phyloP scores from a whole-genome alignment of 192 early-diverging fungal genomes.

The Umbelopsis ramanniana region DNA sequence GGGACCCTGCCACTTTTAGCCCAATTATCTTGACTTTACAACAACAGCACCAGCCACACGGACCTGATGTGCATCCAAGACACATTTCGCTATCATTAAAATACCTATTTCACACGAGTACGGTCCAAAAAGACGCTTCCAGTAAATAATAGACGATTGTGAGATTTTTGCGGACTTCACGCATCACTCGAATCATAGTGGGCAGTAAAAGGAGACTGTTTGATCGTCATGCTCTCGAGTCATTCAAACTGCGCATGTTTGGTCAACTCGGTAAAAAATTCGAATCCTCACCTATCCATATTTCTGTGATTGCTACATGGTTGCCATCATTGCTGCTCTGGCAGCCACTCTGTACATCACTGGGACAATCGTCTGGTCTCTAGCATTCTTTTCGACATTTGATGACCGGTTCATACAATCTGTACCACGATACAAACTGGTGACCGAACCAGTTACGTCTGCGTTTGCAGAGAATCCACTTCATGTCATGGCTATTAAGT shows the following conservation, averaged over 20 bases:
- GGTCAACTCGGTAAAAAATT: background rate
- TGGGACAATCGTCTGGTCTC: background rate
- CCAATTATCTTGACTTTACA: too few relatives aligned
- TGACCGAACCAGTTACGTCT: constrained; percentile 7
- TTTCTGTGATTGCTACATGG: background rate
- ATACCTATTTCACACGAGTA: too few relatives aligned
- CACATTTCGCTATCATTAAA: too few relatives aligned
- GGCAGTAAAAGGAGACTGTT: background rate
- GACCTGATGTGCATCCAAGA: too few relatives aligned
- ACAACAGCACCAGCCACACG: too few relatives aligned
- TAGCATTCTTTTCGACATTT: constrained; percentile 1
- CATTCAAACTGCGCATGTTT: constrained; percentile 9
- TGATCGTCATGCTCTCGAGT: background rate
- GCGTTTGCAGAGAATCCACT: constrained; percentile 15
- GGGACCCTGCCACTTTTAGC: too few relatives aligned
- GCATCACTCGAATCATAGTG: too few relatives aligned
- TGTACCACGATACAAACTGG: background rate
- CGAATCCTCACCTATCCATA: background rate
- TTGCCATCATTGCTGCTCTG: constrained; percentile 21
- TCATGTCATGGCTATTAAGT: constrained; percentile 7
- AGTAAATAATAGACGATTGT: too few relatives aligned
- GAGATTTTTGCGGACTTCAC: too few relatives aligned
- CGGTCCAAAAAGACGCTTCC: too few relatives aligned
- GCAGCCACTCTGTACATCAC: constrained; percentile 18
- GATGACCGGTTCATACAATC: background rate